phyloP scores from a whole-genome alignment of 1,284 basidiomycete genomes.

The Rhodotorula sp. region DNA sequence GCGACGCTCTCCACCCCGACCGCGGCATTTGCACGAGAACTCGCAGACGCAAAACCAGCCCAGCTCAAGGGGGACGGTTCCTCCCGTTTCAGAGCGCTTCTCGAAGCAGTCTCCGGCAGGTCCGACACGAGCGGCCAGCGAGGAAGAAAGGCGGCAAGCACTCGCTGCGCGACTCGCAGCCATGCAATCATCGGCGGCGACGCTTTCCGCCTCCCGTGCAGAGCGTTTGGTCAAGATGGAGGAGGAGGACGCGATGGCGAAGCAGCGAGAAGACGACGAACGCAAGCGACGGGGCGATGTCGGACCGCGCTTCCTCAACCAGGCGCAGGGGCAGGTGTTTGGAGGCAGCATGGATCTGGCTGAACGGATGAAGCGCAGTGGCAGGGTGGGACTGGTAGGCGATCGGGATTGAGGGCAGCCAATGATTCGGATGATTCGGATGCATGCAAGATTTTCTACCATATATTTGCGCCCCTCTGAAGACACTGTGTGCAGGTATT shows the following conservation, averaged over 20 bases:
- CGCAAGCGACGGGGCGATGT: constrained; percentile 18
- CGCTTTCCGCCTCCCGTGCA: constrained; percentile 19
- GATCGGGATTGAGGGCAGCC: constrained; percentile 17
- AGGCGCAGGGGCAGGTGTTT: constrained; percentile 36
- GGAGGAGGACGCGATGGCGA: constrained; percentile 16
- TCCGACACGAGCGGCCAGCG: background rate
- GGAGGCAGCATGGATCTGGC: constrained; percentile 31
- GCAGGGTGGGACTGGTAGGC: constrained; percentile 26
- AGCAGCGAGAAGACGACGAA: constrained; percentile 22
- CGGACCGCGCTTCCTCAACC: constrained; percentile 33
- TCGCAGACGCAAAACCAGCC: too few relatives aligned
- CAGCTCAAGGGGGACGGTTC: too few relatives aligned
- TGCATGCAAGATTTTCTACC: background rate
- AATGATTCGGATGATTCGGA: too few relatives aligned
- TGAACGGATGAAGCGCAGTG: constrained; percentile 36
- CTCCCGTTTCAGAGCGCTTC: background rate
- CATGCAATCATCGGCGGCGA: constrained; percentile 36
- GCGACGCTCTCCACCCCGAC: background rate
- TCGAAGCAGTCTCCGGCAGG: background rate
- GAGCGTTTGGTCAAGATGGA: constrained; percentile 25
- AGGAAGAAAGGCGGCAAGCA: constrained; percentile 20
- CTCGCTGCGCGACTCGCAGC: constrained; percentile 36
- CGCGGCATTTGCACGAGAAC: too few relatives aligned
- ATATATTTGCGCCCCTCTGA: background rate
- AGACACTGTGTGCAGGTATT: background rate